Base-by-base conservation (phyloP, 345 rosid genomes). In the Punica granatum region DNA sequence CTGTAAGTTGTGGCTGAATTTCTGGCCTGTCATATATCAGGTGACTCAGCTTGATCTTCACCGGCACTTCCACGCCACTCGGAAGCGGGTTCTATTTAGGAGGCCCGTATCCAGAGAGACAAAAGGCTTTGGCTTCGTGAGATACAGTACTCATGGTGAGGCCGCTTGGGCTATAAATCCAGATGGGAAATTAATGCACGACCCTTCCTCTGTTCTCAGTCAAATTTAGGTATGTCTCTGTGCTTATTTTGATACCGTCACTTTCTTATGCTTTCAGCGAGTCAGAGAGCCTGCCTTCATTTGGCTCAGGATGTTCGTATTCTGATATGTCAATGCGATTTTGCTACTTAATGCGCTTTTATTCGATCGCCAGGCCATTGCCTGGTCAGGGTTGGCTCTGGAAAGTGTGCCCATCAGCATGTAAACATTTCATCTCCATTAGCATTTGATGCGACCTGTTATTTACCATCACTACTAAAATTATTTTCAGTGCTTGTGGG, bases 91-190 rank as follows among this genome's bases (percentile, higher is more conserved):
- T 91, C 87, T 65, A 91, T 94, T 68, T 95, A 94, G 85, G 98
- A 94, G 79, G 95, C 91, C 51, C 84, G 93, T 28, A 89, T 94
- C 67, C 99, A 94, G 82, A 82, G 90, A 65, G 96, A 92, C 73
- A 94, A n/a, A 94, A 78, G 99, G 93, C 56, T 94, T 94, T 85
- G 98, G 99, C 65, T 94, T 94, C 61, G 96, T 94, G 73, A 88
- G 98, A 71, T 94, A 82, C 82, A 82, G 89, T 67, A 88, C 88
- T 30, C 97, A 88, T 74, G 76, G 88, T 0, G 99, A 94, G 85
- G 96, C 97, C 67, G 90, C 93, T 69, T 65, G 88, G 67, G 97
- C 97, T 64, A n/a, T n/a, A n/a, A n/a, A 94, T 94, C 75, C 96
- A 89, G 77, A 78, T 91, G 82, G 98, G 99, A 63, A 94, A n/a